These are phyloP conservation scores for Cylindricascospora bacillispora DNA, from an alignment of 1,139 yeast species.

Conservation along the genomic window DNA sequence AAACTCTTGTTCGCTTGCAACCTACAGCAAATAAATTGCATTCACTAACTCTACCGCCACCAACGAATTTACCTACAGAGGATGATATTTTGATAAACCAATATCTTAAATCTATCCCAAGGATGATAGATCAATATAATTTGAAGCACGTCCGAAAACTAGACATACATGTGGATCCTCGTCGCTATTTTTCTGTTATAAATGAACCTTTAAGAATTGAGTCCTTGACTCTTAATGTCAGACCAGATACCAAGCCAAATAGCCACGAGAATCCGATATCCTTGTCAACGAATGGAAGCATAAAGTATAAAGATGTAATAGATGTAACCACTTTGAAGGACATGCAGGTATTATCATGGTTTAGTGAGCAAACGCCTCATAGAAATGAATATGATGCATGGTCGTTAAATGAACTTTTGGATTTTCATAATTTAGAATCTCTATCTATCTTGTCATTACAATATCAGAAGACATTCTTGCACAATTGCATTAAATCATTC, in stretches of 20 bases:
- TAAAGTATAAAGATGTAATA: constrained; percentile 16
- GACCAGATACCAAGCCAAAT: constrained; percentile 15
- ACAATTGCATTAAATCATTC: constrained; percentile 9
- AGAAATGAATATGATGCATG: constrained; percentile 14
- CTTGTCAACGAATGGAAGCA: constrained; percentile 4
- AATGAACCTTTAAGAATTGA: constrained; percentile 13
- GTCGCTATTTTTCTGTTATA: constrained; percentile 12
- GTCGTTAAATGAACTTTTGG: constrained; percentile 13
- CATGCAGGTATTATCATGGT: constrained; percentile 22
- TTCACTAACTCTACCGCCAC: constrained; percentile 19
- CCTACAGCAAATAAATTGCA: constrained; percentile 8
- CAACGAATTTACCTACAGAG: constrained; percentile 13
- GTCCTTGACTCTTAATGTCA: constrained; percentile 16
- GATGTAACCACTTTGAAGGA: constrained; percentile 12
- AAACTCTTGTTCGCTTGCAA: constrained; percentile 10
- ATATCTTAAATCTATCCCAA: not conserved
- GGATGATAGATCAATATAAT: constrained; percentile 6
- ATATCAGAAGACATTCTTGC: constrained; percentile 12
- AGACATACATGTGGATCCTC: constrained; percentile 19
- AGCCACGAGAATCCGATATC: constrained; percentile 3
- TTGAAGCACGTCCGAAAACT: constrained; percentile 13
- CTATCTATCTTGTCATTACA: constrained; percentile 15
- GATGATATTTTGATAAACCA: constrained; percentile 4
- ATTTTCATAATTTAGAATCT: constrained; percentile 12
- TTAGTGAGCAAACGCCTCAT: constrained; percentile 11